phyloP scores from a whole-genome alignment of 306 rosid genomes.

The Chamaecrista fasciculata region DNA sequence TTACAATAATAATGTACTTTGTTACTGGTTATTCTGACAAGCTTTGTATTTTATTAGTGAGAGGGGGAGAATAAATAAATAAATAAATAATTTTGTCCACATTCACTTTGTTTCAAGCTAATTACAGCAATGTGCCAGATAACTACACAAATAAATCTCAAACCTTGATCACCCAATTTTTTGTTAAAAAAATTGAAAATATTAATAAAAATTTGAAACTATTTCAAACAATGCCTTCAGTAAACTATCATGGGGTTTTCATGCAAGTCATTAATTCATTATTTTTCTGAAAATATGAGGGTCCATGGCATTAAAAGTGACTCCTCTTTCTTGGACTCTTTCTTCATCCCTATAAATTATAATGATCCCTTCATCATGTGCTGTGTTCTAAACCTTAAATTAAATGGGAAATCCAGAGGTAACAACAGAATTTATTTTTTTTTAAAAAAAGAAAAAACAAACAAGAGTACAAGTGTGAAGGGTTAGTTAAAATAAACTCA shows the following conservation, averaged over 20 bases:
- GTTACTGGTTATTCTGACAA: not conserved
- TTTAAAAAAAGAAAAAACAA: not conserved
- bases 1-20: not conserved
- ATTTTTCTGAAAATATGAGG: not conserved
- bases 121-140: constrained; percentile 11
- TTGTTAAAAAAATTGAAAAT: not conserved
- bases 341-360: not conserved
- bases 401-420: not conserved
- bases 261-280: not conserved
- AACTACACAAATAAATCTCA: not conserved
- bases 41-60: not conserved
- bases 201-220: too few relatives aligned
- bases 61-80: not conserved
- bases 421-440: not conserved
- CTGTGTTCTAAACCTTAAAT: not conserved
- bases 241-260: not conserved
- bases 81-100: not conserved
- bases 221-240: not conserved
- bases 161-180: not conserved
- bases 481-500: constrained; percentile 3
- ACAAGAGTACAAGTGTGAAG: not conserved
- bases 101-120: not conserved
- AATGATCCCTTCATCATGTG: constrained; percentile 27
- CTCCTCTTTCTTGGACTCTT: not conserved
- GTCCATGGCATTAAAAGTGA: not conserved